These are phyloP conservation scores for Phaeomoniella chlamydospora DNA, from an alignment of 2,329 filamentous ascomycete species.

Conservation along the genomic window DNA sequence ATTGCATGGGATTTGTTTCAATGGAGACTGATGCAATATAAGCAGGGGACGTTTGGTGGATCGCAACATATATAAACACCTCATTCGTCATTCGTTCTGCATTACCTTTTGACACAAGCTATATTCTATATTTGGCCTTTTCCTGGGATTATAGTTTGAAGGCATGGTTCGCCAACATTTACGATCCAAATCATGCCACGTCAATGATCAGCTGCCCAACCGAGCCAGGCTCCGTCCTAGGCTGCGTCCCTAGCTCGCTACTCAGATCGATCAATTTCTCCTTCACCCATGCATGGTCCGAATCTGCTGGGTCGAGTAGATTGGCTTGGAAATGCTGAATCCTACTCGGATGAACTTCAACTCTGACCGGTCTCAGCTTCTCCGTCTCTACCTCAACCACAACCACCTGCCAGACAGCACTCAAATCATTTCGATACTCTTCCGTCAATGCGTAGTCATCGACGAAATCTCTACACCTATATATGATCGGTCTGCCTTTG, in stretches of 20 bases:
- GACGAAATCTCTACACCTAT: slow-evolving; percentile 27
- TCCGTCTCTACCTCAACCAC: slow-evolving; percentile 9
- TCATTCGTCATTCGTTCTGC: too few species aligned
- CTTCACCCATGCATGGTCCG: slow-evolving; percentile 18
- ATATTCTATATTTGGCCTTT: too few species aligned
- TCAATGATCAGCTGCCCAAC: slow-evolving; percentile 18
- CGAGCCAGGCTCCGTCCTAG: slow-evolving; percentile 10
- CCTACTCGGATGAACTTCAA: slow-evolving; percentile 22
- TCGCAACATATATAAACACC: too few species aligned
- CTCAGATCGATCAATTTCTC: slow-evolving; percentile 15
- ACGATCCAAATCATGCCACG: too few species aligned
- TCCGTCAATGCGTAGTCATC: slow-evolving; percentile 23
- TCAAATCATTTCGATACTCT: slow-evolving; percentile 22
- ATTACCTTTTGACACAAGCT: too few species aligned
- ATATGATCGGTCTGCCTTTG: slow-evolving; percentile 20
- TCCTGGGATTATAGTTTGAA: too few species aligned
- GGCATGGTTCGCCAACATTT: too few species aligned
- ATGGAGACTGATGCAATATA: too few species aligned
- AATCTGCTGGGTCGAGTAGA: slow-evolving; percentile 14
- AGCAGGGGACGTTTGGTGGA: too few species aligned
- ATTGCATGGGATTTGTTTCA: too few species aligned
- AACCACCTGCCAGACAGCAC: slow-evolving; percentile 22
- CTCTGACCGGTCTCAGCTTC: slow-evolving; percentile 10
- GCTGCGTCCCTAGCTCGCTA: slow-evolving; percentile 14
- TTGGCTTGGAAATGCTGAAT: slow-evolving; percentile 18